Base-by-base conservation (phyloP, 75 land plant species). In the Cryptomeria japonica region DNA sequence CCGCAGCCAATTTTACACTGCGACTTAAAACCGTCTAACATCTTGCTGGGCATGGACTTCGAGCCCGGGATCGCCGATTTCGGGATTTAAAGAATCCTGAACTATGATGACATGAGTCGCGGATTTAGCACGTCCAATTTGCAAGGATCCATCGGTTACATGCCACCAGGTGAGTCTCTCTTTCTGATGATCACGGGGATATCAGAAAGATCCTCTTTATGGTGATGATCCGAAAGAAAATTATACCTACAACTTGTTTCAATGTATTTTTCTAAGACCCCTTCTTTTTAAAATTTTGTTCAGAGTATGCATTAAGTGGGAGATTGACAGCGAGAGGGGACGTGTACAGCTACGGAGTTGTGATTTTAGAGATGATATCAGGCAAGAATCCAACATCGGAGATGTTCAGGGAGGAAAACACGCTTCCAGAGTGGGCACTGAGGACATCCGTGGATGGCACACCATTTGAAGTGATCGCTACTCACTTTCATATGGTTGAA, bases 141-240 rank as follows among this genome's bases (percentile, higher is more conserved):
- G 55, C 55, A 51, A 51, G 55, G 55, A 75, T 79, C 82, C 15
- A 38, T 79, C 44, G 82, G 82, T 5, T 79, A 79, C 82, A 79
- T 79, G 82, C 25, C 82, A 79, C 82, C 82, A 79, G 82, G 82
- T 38, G 39, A 4, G 22, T 41, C 19, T 5, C 44, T 42, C 3
- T 42, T 42, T 42, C 44, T 3, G 1, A 42, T 41, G 41, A 41
- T 41, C n/a, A n/a, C n/a, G n/a, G n/a, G n/a, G n/a, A n/a, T n/a
- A n/a, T n/a, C n/a, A n/a, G n/a, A n/a, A n/a, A n/a, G n/a, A n/a
- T n/a, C n/a, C n/a, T n/a, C n/a, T n/a, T n/a, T n/a, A n/a, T n/a
- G n/a, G n/a, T n/a, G n/a, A n/a, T 41, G 1, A 41, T 41, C 41
- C 1, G 1, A 1, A 41, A 2, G 41, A 41, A 41, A 41, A 41